Evolutionary conservation across 176 grass and related monocot genomes (phyloP).

Genomic region (Hyparrhenia diplandra): DNA sequence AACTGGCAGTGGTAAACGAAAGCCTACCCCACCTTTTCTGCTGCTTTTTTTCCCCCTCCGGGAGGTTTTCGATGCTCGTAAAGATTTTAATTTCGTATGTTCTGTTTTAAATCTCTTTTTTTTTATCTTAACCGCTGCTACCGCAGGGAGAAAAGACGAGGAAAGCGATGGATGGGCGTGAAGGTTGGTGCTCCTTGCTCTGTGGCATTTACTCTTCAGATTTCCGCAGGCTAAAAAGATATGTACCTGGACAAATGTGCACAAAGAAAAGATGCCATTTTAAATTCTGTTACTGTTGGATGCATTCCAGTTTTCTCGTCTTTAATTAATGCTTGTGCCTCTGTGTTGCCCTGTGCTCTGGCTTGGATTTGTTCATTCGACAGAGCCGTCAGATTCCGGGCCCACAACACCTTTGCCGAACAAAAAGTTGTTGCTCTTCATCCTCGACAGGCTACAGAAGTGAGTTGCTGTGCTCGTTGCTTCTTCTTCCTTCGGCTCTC

Average conservation of each 20-base stretch:
- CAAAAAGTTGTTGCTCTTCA: conserved; percentile 97
- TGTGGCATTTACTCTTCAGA: conserved; percentile 53
- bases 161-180: conserved; percentile 81
- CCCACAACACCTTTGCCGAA: conserved; percentile 94
- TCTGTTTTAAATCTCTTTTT: conserved; percentile 3
- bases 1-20: conserved; percentile 41
- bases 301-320: conserved; percentile 28
- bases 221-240: conserved; percentile 26
- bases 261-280: conserved; percentile 40
- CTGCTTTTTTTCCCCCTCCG: conserved; percentile 3
- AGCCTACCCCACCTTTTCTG: conserved; percentile 34
- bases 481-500: not conserved
- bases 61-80: conserved; percentile 24
- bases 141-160: conserved; percentile 55
- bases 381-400: conserved; percentile 72
- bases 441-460: conserved; percentile 98
- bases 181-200: conserved; percentile 64
- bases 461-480: conserved; percentile 49
- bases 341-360: conserved; percentile 28
- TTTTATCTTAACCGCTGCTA: conserved; percentile 27
- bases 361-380: conserved; percentile 25
- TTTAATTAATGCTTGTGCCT: conserved; percentile 42
- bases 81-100: conserved; percentile 2
- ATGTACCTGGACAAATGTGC: conserved; percentile 12
- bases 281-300: conserved; percentile 28